Evolutionary conservation across 495 filamentous ascomycete genomes (phyloP).

Genomic region (Umbilicaria muhlenbergii): DNA sequence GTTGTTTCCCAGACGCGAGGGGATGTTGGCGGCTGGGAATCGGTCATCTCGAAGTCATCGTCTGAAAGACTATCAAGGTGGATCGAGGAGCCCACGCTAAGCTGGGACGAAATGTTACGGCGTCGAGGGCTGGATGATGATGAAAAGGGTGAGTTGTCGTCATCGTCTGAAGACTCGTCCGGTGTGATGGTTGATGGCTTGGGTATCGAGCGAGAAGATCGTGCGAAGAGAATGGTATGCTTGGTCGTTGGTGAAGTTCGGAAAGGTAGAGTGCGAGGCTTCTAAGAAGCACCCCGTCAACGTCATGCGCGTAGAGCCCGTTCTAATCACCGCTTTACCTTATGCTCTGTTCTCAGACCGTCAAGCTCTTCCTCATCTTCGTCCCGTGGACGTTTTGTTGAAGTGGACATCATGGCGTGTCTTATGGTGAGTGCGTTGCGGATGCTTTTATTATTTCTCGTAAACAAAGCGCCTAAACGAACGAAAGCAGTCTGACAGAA

Average conservation of each 20-base stretch:
- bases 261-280: constrained; percentile 20
- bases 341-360: constrained; percentile 1
- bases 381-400: constrained; percentile 12
- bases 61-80: constrained; percentile 21
- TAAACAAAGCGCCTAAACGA: neutral
- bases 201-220: constrained; percentile 8
- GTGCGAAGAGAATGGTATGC: constrained; percentile 7
- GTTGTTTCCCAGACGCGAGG: constrained; percentile 18
- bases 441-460: neutral
- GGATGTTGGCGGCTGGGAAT: constrained; percentile 17
- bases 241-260: constrained; percentile 16
- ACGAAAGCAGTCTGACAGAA: neutral
- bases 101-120: neutral
- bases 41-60: constrained; percentile 37
- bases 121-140: neutral
- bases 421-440: neutral
- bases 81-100: constrained; percentile 1
- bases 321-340: constrained; percentile 3
- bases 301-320: neutral
- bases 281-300: constrained; percentile 10
- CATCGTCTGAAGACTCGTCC: constrained; percentile 28
- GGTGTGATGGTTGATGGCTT: constrained; percentile 22
- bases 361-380: constrained; percentile 10
- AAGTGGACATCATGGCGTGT: constrained; percentile 7
- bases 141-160: constrained; percentile 10